Evolutionary conservation across 2,329 filamentous ascomycete species (phyloP), one percentile per base, ranked within the genome.

Genomic region (Leptodontidium sp.): DNA sequence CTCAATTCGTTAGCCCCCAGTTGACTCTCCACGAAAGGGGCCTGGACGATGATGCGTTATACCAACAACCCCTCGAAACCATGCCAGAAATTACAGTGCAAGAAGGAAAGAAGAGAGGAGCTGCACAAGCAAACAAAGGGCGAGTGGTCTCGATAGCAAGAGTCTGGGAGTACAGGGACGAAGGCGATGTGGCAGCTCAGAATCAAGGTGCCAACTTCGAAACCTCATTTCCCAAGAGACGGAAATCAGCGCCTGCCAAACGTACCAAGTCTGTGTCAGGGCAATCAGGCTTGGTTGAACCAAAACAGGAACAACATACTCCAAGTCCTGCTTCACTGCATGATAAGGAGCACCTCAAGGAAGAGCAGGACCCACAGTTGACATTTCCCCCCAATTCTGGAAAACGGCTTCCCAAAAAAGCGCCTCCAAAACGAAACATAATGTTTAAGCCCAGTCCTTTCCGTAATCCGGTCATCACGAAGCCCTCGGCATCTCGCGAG

Each of bases 381-480:
- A 68, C 50, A 6, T 69, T 66, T 55, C 68, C 69, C 49, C 70
- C 65, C 5, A 67, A 72, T 59, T 66, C 68, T 5, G 21, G n/a
- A 8, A 73, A 72, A 49, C 64, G 49, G 15, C 40, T 17, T 2
- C 70, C 52, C 15, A 69, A 67, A 61, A 65, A 57, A 26, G 52
- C 55, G 12, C 43, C 26, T 5, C 40, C 55, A 4, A 66, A 52
- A 29, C 68, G 65, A 40, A 57, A 50, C 11, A 38, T 53, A 49
- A 64, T 70, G 35, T 69, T 57, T 11, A 71, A 72, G 38, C 62
- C 62, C 14, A 63, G 59, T 5, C 65, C 70, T 12, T 75, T 77
- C 64, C 69, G 71, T 38, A 71, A 67, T 24, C 70, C 72, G 5
- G 65, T 32, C 4, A 65, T 77, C 40, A 75, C 75, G 12, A 77